A percentile compares a stretch with the other conserved stretches of the same genome.
Evolutionary conservation across 768 basidiomycete genomes (phyloP).

Genomic region (Trichaptum fuscoviolaceum): DNA sequence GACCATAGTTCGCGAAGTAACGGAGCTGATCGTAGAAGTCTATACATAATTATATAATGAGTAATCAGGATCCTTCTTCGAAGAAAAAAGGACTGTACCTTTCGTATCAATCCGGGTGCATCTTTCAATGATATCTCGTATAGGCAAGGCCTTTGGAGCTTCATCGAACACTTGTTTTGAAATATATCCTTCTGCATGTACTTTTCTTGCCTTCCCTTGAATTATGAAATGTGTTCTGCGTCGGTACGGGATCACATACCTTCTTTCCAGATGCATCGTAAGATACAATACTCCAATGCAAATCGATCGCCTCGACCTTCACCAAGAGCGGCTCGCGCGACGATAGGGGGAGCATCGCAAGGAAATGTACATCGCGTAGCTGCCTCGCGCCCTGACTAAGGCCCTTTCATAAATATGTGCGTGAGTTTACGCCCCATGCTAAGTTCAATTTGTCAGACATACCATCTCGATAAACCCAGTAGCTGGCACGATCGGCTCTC

Average conservation of each 20-base stretch:
- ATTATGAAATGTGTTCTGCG: not conserved
- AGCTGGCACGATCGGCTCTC: slow-evolving; percentile 42
- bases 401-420: slow-evolving; percentile 20
- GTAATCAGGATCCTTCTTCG: not conserved
- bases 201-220: not conserved
- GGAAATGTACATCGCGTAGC: slow-evolving; percentile 23
- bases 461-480: slow-evolving; percentile 39
- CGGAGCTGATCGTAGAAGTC: slow-evolving; percentile 23
- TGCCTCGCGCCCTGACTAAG: slow-evolving; percentile 29
- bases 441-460: slow-evolving; percentile 6
- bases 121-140: not conserved
- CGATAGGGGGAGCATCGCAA: slow-evolving; percentile 20
- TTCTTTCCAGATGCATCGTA: not conserved
- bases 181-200: not conserved
- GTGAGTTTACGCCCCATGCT: slow-evolving; percentile 1
- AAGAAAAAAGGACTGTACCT: not conserved
- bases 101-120: not conserved
- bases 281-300: not conserved
- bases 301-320: slow-evolving; percentile 1
- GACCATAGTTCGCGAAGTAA: slow-evolving; percentile 30
- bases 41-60: slow-evolving; percentile 7
- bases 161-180: not conserved
- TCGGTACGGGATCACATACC: not conserved
- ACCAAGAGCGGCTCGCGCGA: slow-evolving; percentile 16
- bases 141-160: not conserved